Base-by-base conservation (phyloP, 306 rosid species). In the Castanospermum australe region DNA sequence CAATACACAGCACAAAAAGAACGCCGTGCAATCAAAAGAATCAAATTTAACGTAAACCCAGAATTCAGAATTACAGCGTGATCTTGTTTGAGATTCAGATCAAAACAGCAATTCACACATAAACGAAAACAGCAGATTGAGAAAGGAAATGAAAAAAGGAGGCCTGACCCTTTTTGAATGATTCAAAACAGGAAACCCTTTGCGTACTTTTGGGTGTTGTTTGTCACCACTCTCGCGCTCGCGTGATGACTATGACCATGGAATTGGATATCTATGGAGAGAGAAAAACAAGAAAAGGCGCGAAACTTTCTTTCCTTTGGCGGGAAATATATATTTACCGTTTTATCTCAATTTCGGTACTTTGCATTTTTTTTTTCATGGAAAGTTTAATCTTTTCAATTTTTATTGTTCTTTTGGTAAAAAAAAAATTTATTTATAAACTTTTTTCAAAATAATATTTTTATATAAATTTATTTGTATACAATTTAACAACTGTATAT, bases 271-370 rank as follows among this genome's bases (percentile, higher is more conserved):
- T n/a, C n/a, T 8, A 22, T 14, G 8, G 21, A 18, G 60, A 6
- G 22, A 35, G 18, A n/a, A 70, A 28, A 15, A 3, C 21, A 10
- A 33, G 44, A 0, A 45, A 52, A 60, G 32, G 83, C 83, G 83
- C 73, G 78, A 80, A 80, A 70, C 20, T 17, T 39, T 77, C 24
- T n/a, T 7, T 32, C 5, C 5, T 67, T 56, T 62, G 83, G 83
- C 83, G 83, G 79, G 83, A 71, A 79, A 62, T 33, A 42, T 50
- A 6, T 48, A 6, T 5, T 47, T 79, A 22, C 73, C 78, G 0
- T 50, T 56, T 69, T 33, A 6, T 67, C 69, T 69, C 39, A 2
- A 61, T 2, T 8, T 60, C 35, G 0, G 4, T n/a, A n/a, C n/a
- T n/a, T n/a, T n/a, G n/a, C n/a, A n/a, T n/a, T n/a, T n/a, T n/a